A percentile compares a stretch with the other conserved stretches of the same genome.
Evolutionary conservation across 768 basidiomycete genomes (phyloP).

Genomic region (Russula emetica): DNA sequence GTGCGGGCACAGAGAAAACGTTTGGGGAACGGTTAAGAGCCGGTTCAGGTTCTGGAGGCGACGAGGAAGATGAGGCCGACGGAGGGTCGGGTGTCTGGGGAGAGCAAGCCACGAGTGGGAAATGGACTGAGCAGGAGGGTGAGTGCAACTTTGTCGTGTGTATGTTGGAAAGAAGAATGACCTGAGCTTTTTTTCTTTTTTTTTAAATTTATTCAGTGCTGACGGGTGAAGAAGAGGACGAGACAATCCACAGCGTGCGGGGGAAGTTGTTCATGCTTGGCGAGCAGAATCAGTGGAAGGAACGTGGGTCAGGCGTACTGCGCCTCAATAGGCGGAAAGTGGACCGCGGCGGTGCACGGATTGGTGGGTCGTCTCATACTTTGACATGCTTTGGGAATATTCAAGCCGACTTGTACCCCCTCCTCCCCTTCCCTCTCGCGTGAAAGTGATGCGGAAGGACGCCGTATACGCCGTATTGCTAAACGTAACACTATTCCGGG

Average conservation of each 20-base stretch:
- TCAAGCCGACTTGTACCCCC: background rate
- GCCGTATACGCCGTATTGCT: conserved; percentile 71
- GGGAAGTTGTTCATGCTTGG: conserved; percentile 68
- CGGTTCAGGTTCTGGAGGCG: conserved; percentile 43
- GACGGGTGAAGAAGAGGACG: conserved; percentile 81
- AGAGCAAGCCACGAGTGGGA: conserved; percentile 44
- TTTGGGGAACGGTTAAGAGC: conserved; percentile 70
- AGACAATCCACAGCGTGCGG: conserved; percentile 69
- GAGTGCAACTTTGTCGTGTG: conserved; percentile 28
- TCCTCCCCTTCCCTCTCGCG: background rate
- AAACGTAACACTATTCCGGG: conserved; percentile 71
- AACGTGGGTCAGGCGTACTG: conserved; percentile 67
- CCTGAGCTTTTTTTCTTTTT: background rate
- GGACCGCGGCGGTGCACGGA: conserved; percentile 65
- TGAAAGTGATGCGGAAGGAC: conserved; percentile 79
- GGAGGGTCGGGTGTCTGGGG: conserved; percentile 42
- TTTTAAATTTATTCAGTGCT: conserved; percentile 41
- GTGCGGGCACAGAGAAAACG: conserved; percentile 25
- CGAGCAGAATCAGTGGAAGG: conserved; percentile 64
- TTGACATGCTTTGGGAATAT: background rate
- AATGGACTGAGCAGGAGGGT: conserved; percentile 68
- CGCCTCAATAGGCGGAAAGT: conserved; percentile 61
- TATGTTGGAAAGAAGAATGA: background rate
- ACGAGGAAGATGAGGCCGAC: conserved; percentile 42
- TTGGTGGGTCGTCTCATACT: conserved; percentile 43